A percentile compares a stretch with the other conserved stretches of the same genome.
phyloP scores from a whole-genome alignment of 768 basidiomycete species.

The Lactarius vividus region DNA sequence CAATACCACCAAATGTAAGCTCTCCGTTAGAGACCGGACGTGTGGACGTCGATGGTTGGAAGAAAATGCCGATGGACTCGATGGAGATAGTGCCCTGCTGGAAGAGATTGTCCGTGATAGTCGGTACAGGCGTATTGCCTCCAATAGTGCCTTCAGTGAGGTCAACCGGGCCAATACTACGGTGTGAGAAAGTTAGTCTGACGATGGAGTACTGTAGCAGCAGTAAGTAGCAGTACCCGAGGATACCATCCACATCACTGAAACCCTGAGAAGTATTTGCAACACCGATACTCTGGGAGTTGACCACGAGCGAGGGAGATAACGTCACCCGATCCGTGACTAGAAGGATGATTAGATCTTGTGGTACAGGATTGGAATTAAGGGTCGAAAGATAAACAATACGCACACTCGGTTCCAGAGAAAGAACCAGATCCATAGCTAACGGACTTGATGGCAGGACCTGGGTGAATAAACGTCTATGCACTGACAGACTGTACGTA shows the following conservation, averaged over 20 bases:
- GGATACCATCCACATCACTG: conserved; percentile 45
- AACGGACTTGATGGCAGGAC: conserved; percentile 41
- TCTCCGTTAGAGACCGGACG: conserved; percentile 47
- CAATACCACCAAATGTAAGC: conserved; percentile 54
- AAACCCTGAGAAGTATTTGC: conserved; percentile 34
- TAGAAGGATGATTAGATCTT: background rate
- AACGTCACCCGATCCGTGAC: conserved; percentile 19
- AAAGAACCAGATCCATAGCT: conserved; percentile 24
- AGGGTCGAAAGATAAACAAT: conserved; percentile 39
- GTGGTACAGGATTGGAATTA: too few species aligned
- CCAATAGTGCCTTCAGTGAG: conserved; percentile 48
- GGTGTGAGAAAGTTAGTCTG: conserved; percentile 3
- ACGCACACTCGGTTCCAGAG: conserved; percentile 23
- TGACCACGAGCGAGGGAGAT: conserved; percentile 25
- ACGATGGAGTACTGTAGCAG: background rate
- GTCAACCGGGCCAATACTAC: conserved; percentile 50
- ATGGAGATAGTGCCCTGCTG: conserved; percentile 44
- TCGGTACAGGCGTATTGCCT: conserved; percentile 44
- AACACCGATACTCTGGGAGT: conserved; percentile 40
- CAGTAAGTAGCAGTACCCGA: conserved; percentile 38
- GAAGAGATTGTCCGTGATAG: conserved; percentile 56
- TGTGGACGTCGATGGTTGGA: conserved; percentile 43
- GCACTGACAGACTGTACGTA: conserved; percentile 30
- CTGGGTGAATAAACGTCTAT: conserved; percentile 42
- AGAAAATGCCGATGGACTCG: conserved; percentile 52